These are phyloP conservation scores for Rhododendron simsii DNA, from an alignment of 148 eudicot species.

Conservation along the genomic window DNA sequence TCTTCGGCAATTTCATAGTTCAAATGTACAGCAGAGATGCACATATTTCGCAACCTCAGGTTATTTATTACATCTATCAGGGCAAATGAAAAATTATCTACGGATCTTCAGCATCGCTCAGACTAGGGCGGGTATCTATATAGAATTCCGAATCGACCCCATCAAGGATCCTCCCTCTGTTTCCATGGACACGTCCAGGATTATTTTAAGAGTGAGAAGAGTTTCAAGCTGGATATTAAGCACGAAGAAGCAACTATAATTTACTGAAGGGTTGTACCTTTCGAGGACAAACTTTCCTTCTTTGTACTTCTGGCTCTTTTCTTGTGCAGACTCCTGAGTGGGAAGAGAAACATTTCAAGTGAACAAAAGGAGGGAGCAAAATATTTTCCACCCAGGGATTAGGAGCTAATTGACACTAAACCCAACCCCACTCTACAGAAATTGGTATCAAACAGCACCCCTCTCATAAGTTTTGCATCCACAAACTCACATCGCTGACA, in stretches of 20 bases:
- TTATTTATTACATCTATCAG: not conserved
- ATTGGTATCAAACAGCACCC: not conserved
- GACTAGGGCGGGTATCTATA: slow-evolving; percentile 45
- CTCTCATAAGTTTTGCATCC: not conserved
- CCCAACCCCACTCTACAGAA: not conserved
- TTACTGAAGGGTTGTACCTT: slow-evolving; percentile 36
- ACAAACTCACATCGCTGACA: not conserved
- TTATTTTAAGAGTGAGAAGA: not conserved
- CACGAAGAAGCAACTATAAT: not conserved
- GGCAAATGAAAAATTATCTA: slow-evolving; percentile 12
- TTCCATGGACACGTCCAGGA: slow-evolving; percentile 11
- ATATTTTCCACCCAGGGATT: not conserved
- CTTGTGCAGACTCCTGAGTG: slow-evolving; percentile 64
- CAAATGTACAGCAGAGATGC: not conserved
- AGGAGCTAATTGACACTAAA: not conserved
- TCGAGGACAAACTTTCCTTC: slow-evolving; percentile 89
- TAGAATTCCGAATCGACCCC: slow-evolving; percentile 65
- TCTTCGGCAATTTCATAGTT: not conserved
- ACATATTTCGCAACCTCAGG: not conserved
- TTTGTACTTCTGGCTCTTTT: slow-evolving; percentile 82
- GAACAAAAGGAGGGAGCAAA: not conserved
- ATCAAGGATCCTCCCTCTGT: slow-evolving; percentile 73
- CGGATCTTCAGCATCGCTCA: slow-evolving; percentile 68
- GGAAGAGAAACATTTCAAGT: not conserved
- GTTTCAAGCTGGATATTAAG: not conserved